A percentile compares a stretch with the other conserved stretches of the same genome.
phyloP scores from a whole-genome alignment of 768 basidiomycete genomes.

The Flagelloscypha sp. region DNA sequence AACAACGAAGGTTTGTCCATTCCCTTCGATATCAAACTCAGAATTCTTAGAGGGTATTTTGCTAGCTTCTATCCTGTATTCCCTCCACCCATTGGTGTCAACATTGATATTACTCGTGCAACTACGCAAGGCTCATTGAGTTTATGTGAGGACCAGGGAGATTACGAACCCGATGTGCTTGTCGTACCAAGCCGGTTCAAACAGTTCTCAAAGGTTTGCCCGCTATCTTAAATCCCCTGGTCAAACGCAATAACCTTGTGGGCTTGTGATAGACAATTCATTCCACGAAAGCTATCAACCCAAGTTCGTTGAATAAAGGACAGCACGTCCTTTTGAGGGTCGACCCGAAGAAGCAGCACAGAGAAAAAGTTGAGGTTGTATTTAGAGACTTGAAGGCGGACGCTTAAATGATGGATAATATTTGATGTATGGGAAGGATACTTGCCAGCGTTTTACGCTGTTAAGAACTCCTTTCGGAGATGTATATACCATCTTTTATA shows the following conservation, averaged over 20 bases:
- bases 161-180: slow-evolving; percentile 70
- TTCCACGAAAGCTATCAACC: slow-evolving; percentile 75
- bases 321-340: slow-evolving; percentile 43
- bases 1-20: slow-evolving; percentile 69
- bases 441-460: too few relatives aligned
- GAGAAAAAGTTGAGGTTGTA: too few relatives aligned
- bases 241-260: not conserved
- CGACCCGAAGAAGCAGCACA: too few relatives aligned
- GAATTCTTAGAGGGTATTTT: too few relatives aligned
- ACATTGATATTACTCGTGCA: slow-evolving; percentile 82
- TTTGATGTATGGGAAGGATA: too few relatives aligned
- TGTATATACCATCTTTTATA: too few relatives aligned
- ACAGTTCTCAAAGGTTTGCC: slow-evolving; percentile 76
- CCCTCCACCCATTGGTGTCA: slow-evolving; percentile 78
- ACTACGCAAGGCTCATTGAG: slow-evolving; percentile 30
- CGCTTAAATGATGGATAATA: too few relatives aligned
- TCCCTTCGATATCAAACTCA: not conserved
- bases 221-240: not conserved
- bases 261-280: slow-evolving; percentile 54
- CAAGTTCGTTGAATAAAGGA: slow-evolving; percentile 64
- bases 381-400: too few relatives aligned
- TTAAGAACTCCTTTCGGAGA: too few relatives aligned
- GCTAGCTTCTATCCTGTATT: slow-evolving; percentile 91
- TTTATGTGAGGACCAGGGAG: slow-evolving; percentile 30
- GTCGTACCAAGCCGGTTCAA: slow-evolving; percentile 84